Evolutionary conservation across 2,329 filamentous ascomycete genomes (phyloP), one percentile per base, ranked within the genome.

Genomic region (Knufia petricola): DNA sequence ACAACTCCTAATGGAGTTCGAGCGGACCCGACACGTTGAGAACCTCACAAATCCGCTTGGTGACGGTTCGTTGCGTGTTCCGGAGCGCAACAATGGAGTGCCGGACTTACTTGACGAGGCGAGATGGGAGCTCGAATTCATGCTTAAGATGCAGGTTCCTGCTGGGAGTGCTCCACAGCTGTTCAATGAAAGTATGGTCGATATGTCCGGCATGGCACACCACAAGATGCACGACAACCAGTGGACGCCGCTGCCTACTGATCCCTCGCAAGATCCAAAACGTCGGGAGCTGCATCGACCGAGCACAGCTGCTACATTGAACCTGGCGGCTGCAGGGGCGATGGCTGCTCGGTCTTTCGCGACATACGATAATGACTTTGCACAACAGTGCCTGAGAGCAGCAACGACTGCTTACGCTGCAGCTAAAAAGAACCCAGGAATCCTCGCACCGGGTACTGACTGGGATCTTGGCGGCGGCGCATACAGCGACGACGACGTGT

Each of bases 151-250:
- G 42, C 42, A 45, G 26, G 42, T 45, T 3, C 42, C 42, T 9
- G 4, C 42, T 45, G 24, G 28, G n/a, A 31, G 24, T 15, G 20
- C 40, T 30, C 26, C 42, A 13, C 42, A 45, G 17, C 26, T 45
- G 19, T 45, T 45, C 28, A 45, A 45, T 31, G 42, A 26, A 19
- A 45, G 9, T 31, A 15, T 31, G n/a, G 26, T 45, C 4, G 42
- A 45, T 13, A 45, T 45, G 42, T 45, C 42, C 30, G 42, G 42
- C 10, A 28, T 45, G 42, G 42, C n/a, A 1, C 42, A 45, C 20
- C 42, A 45, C 42, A 45, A 45, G 24, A 45, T 45, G 42, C 42
- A 45, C 26, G 42, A 45, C 20, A 45, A 45, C 8, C 42, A 45
- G 20, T 45, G 42, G 42, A 45, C 42, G 9, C 23, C 42, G 19